Evolutionary conservation across 257 asterid species (phyloP), one percentile per base, ranked within the genome.

Genomic region (Rehmannia glutinosa): DNA sequence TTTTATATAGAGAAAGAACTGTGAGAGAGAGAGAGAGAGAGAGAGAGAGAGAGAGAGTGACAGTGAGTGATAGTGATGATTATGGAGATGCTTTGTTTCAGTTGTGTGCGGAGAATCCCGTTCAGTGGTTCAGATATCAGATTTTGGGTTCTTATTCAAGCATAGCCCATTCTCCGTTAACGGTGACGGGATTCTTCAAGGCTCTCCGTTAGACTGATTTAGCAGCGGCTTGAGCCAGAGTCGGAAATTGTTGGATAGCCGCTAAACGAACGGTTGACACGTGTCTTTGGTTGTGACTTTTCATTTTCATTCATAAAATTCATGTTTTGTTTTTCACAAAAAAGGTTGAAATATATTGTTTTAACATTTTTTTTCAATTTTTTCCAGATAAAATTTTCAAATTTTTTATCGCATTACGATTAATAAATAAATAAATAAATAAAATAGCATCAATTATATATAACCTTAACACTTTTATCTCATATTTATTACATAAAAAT

Each of bases 1-100:
- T 69, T 68, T 58, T 53, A 35, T 76, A 75, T 73, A 73, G 77
- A 76, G 69, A 9, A 16, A 72, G 70, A 59, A 27, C 1, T 28
- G 23, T 52, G 35, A 36, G 66, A 7, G 70, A 4, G 61, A 38
- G 74, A 56, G 67, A 20, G 75, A 49, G 45, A 36, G 75, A 6
- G 63, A 50, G 51, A 33, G 72, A 56, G 67, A 32, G 62, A 49
- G 62, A 36, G 76, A 15, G 59, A 3, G 68, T 11, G 77, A 24
- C 57, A 61, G 74, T 35, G 52, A 51, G 75, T 53, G 61, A 66
- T 30, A 80, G 73, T 46, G 78, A 46, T 47, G 74, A 50, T 47
- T 74, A 45, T 49, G 83, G 43, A 28, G 77, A 73, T 68, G 72
- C 41, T 53, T 66, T 6, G 13, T 8, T 3, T 9, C 10, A 9